Percentiles rank a stretch among this genome's conserved stretches.
Conservation (phyloP, 176 grass and related monocot species). For the Cenchrus americanus region DNA sequence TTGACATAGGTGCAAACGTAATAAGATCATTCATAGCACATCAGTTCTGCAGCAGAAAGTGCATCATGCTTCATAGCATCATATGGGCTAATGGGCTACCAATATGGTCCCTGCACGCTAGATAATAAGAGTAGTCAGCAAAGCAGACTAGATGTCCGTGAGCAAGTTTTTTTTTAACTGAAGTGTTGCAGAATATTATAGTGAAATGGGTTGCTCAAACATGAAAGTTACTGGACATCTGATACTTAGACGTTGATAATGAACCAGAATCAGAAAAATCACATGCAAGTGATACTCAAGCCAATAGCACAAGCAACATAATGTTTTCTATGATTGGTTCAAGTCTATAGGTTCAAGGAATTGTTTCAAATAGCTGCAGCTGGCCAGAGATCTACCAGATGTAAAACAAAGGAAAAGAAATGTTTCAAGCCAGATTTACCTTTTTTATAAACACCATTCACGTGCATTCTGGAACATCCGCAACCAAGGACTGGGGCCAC, state of each 20-base stretch:
- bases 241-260: background rate
- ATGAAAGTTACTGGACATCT: background rate
- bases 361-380: background rate
- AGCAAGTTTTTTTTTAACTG: background rate
- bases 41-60: background rate
- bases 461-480: constrained; percentile 91
- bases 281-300: background rate
- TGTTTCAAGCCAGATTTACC: constrained; percentile 29
- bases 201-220: background rate
- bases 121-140: background rate
- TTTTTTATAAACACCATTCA: constrained; percentile 73
- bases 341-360: background rate
- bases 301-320: background rate
- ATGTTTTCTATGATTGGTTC: constrained; percentile 10
- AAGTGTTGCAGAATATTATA: background rate
- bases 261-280: background rate
- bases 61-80: background rate
- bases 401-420: background rate
- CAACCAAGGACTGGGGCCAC: constrained; percentile 84
- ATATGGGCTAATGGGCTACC: background rate
- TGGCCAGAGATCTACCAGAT: constrained; percentile 18
- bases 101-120: background rate
- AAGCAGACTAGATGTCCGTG: background rate
- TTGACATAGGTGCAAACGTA: background rate
- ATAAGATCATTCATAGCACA: constrained; percentile 9